phyloP scores from a whole-genome alignment of 192 early-diverging fungal species.

The Allomyces javanicus region DNA sequence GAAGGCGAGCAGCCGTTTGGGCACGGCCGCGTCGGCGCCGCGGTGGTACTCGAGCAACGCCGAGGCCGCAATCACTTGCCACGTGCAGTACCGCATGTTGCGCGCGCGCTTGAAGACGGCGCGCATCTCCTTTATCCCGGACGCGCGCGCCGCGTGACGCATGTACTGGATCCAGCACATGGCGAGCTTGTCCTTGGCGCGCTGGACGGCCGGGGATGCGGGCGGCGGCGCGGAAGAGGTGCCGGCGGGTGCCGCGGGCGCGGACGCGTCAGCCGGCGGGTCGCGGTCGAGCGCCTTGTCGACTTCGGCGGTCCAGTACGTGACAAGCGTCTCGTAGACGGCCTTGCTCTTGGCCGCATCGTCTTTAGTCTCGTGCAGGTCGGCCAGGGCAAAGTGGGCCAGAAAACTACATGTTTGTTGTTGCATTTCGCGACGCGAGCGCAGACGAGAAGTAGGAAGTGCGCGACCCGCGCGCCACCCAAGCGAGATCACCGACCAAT shows the following conservation, averaged over 20 bases:
- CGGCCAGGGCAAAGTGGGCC: not conserved
- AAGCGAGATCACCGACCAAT: not conserved
- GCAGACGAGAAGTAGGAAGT: not conserved
- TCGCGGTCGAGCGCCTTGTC: not conserved
- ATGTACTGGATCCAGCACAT: not conserved
- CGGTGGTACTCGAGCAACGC: not conserved
- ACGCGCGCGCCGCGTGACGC: not conserved
- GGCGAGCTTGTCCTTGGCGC: not conserved
- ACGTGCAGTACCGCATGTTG: not conserved
- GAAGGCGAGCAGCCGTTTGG: not conserved
- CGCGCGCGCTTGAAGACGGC: not conserved
- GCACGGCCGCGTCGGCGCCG: not conserved
- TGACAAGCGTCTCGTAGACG: not conserved
- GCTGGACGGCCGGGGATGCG: not conserved
- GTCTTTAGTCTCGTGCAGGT: not conserved
- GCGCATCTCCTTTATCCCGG: not conserved
- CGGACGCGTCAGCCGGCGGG: too few relatives aligned
- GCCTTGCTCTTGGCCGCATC: not conserved
- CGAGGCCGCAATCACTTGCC: not conserved
- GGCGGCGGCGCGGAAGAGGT: too few relatives aligned
- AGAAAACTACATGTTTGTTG: not conserved
- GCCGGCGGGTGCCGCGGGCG: too few relatives aligned
- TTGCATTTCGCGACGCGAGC: not conserved
- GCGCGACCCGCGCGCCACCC: not conserved
- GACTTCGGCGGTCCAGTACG: not conserved